Percentiles rank a stretch among this genome's conserved stretches.
These are phyloP conservation scores for Ustilago lituana DNA, from an alignment of 1,284 basidiomycete genomes.

Conservation along the genomic window DNA sequence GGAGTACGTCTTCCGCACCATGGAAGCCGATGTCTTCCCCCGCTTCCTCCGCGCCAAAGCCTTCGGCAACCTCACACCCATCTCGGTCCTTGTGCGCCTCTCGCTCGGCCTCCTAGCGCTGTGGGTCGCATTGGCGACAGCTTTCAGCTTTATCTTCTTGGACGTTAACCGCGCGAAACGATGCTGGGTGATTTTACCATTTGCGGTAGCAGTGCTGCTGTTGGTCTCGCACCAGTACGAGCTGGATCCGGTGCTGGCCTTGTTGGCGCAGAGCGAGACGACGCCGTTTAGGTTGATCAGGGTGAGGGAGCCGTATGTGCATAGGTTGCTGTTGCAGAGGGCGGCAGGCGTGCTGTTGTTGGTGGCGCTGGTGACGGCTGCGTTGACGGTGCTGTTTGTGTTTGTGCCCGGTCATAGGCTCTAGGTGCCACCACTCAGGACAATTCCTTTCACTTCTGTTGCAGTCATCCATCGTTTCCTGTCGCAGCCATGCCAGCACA, in stretches of 20 bases:
- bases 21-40: constrained; percentile 93
- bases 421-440: no score
- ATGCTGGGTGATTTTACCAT: constrained; percentile 96
- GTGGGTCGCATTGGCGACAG: constrained; percentile 89
- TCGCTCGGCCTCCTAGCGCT: constrained; percentile 84
- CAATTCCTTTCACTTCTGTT: no score
- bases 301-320: constrained; percentile 90
- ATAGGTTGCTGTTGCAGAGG: constrained; percentile 83
- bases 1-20: constrained; percentile 91
- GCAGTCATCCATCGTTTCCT: no score
- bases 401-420: constrained; percentile 88
- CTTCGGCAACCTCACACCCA: constrained; percentile 93
- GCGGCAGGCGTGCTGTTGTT: constrained; percentile 81
- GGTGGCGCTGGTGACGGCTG: constrained; percentile 76
- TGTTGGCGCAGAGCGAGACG: constrained; percentile 68
- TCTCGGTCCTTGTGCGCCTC: constrained; percentile 78
- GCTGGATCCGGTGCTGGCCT: constrained; percentile 81
- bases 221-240: constrained; percentile 95
- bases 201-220: constrained; percentile 86
- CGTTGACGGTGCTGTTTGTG: constrained; percentile 87
- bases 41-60: constrained; percentile 94
- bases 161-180: constrained; percentile 88
- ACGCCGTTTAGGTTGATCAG: constrained; percentile 87
- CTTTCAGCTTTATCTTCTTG: constrained; percentile 90
- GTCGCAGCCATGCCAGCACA: no score